Conservation (phyloP, 2,329 filamentous ascomycete genomes). For the Penicillium brasilianum region DNA sequence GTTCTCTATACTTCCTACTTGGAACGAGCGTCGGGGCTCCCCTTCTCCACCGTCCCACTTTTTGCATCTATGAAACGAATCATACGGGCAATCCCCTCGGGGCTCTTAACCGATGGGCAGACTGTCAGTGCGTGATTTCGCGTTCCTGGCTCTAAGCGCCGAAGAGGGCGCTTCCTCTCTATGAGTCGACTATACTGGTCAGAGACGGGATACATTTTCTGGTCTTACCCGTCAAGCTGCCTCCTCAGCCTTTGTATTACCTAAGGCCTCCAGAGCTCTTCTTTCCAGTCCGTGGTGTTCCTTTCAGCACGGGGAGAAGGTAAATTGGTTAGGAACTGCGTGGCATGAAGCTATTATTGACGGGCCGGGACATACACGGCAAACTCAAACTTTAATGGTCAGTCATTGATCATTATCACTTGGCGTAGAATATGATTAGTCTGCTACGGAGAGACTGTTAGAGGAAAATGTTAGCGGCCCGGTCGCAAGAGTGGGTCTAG, state of each 20-base stretch:
- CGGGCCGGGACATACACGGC: no score
- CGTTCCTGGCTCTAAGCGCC: neutral
- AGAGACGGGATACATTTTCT: neutral
- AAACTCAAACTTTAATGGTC: neutral
- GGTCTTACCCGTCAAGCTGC: neutral
- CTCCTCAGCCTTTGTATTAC: neutral
- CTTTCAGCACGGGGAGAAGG: neutral
- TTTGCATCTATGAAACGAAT: slow-evolving; percentile 10
- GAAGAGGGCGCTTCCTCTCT: neutral
- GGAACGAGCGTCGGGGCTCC: neutral
- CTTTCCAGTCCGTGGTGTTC: neutral
- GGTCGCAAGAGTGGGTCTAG: neutral
- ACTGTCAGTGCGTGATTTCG: neutral
- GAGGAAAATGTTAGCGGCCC: neutral
- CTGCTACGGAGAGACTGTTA: neutral
- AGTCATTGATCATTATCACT: no score
- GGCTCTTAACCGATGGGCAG: neutral
- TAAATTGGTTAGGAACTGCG: neutral
- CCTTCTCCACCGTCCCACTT: slow-evolving; percentile 11
- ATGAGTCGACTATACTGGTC: neutral
- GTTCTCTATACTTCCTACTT: neutral
- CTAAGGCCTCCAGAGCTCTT: neutral
- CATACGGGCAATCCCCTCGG: slow-evolving; percentile 8
- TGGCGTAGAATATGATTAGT: no score
- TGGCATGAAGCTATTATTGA: neutral